These are phyloP conservation scores for Penicillium waksmanii DNA, from an alignment of 495 filamentous ascomycete genomes.

Conservation along the genomic window DNA sequence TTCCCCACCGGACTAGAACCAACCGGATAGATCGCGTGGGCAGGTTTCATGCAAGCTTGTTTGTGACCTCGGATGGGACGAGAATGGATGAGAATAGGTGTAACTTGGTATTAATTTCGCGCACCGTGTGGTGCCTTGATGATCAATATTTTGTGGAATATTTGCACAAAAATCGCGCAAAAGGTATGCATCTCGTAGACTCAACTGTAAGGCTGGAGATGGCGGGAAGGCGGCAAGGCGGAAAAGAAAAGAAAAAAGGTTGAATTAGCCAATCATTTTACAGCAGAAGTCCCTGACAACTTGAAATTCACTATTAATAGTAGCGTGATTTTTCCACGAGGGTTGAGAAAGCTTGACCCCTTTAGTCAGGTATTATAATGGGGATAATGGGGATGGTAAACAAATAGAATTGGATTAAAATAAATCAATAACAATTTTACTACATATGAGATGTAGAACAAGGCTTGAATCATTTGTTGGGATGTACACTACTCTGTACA, in stretches of 20 bases:
- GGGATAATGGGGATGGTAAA: not conserved
- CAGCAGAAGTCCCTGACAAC: not conserved
- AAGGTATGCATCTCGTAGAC: too few relatives aligned
- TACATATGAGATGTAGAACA: not conserved
- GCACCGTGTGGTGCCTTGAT: not conserved
- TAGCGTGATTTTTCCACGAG: not conserved
- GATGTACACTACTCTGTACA: not conserved
- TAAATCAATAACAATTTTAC: not conserved
- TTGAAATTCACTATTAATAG: constrained; percentile 3
- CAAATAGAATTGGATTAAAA: not conserved
- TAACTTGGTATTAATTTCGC: too few relatives aligned
- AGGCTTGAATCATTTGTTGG: not conserved
- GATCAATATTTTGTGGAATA: not conserved
- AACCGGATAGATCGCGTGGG: constrained; percentile 1
- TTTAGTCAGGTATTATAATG: not conserved
- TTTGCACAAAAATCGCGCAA: not conserved
- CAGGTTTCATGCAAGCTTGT: not conserved
- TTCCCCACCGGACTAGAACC: not conserved
- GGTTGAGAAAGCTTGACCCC: not conserved
- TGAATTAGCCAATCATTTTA: not conserved
- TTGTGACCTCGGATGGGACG: not conserved
- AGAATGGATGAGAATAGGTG: not conserved
- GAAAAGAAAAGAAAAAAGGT: not conserved
- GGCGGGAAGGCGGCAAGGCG: not conserved
- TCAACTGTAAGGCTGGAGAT: too few relatives aligned